Evolutionary conservation across 2,329 filamentous ascomycete genomes (phyloP).

Genomic region (Ploettnerulaceae sp.): DNA sequence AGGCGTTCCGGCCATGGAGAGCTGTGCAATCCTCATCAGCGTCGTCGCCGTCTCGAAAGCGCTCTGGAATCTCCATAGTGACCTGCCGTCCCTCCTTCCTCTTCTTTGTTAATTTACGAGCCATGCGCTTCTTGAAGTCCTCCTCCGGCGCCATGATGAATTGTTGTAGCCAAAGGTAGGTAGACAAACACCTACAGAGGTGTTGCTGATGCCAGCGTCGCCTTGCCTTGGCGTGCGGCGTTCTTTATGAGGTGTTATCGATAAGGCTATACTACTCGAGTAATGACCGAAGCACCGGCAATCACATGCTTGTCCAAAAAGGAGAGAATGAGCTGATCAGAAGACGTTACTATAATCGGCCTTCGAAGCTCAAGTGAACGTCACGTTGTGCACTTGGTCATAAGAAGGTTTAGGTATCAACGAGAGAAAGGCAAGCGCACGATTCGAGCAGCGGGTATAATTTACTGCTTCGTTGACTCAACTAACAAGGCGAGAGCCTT

Average conservation of each 20-base stretch:
- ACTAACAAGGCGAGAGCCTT: not conserved
- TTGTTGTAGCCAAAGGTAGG: constrained; percentile 7
- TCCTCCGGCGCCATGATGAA: constrained; percentile 37
- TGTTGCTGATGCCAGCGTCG: too few species aligned
- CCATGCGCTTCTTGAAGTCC: constrained; percentile 38
- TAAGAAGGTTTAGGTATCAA: not conserved
- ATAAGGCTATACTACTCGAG: constrained; percentile 3
- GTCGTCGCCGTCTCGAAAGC: constrained; percentile 53
- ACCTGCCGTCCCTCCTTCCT: constrained; percentile 38
- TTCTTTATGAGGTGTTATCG: constrained; percentile 6
- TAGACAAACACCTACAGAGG: too few species aligned
- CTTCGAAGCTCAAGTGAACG: not conserved
- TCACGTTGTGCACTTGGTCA: constrained; percentile 7
- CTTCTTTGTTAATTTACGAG: constrained; percentile 40
- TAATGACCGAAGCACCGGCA: not conserved
- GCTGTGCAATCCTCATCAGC: constrained; percentile 57
- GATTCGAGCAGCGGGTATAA: constrained; percentile 4
- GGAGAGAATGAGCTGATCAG: constrained; percentile 1
- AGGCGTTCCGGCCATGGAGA: constrained; percentile 41
- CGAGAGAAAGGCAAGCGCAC: not conserved
- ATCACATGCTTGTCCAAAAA: not conserved
- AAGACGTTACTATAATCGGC: not conserved
- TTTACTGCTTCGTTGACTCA: not conserved
- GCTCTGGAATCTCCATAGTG: constrained; percentile 51
- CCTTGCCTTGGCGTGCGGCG: constrained; percentile 3